Percentiles rank a stretch among this genome's conserved stretches.
These are phyloP conservation scores for Xylaria grammica DNA, from an alignment of 495 filamentous ascomycete species.

Conservation along the genomic window DNA sequence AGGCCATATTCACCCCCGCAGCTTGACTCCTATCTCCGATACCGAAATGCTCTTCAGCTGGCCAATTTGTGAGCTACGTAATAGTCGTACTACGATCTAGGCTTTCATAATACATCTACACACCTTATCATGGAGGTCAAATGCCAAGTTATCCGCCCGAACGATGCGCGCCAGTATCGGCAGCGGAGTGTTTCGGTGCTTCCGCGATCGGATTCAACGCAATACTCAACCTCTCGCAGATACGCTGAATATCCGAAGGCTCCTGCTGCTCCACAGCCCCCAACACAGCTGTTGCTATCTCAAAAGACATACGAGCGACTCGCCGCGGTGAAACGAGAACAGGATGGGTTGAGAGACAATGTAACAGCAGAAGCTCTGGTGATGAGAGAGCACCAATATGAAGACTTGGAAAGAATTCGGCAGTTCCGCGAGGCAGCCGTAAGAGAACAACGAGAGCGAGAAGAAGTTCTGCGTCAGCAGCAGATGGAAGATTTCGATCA, in stretches of 20 bases:
- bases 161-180: slow-evolving; percentile 11
- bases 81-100: background rate
- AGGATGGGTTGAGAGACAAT: background rate
- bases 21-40: background rate
- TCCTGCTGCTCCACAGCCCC: background rate
- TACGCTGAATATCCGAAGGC: background rate
- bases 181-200: slow-evolving; percentile 11
- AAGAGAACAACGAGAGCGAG: slow-evolving; percentile 5
- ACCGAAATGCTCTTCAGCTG: background rate
- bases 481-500: background rate
- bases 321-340: slow-evolving; percentile 3
- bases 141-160: slow-evolving; percentile 10
- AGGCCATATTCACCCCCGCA: background rate
- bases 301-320: background rate
- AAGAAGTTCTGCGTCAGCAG: background rate
- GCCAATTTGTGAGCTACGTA: background rate
- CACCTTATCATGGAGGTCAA: background rate
- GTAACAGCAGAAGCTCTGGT: slow-evolving; percentile 7
- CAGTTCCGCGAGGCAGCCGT: background rate
- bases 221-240: background rate
- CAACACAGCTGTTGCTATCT: background rate
- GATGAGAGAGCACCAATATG: slow-evolving; percentile 6
- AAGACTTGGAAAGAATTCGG: background rate
- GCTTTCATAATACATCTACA: background rate
- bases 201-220: background rate